Conservation (phyloP, 208 protist genomes). For the Tritrichomonas foetus region DNA sequence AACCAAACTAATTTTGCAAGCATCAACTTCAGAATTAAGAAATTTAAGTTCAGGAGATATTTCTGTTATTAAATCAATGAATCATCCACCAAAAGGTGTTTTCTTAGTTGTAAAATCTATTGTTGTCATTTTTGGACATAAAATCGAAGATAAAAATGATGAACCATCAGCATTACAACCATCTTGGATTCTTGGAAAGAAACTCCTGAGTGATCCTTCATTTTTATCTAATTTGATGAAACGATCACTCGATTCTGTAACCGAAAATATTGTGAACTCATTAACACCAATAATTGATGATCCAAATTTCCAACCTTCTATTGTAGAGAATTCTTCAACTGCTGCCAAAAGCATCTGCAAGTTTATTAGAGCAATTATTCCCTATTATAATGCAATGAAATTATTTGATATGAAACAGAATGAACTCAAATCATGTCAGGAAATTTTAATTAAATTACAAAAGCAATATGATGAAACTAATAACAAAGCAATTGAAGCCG, state of each 20-base stretch:
- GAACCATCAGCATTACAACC: background rate
- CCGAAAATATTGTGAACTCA: background rate
- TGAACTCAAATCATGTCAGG: background rate
- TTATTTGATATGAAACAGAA: background rate
- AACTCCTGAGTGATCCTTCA: background rate
- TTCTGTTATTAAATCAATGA: background rate
- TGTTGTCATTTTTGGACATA: background rate
- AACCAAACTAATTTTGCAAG: background rate
- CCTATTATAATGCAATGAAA: background rate
- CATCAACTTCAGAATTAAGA: background rate
- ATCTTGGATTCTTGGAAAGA: background rate
- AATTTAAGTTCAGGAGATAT: background rate
- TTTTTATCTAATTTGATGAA: background rate
- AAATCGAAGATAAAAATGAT: background rate
- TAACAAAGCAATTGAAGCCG: background rate
- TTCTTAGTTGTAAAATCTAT: background rate
- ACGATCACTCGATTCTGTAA: background rate
- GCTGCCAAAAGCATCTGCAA: background rate
- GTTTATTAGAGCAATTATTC: background rate
- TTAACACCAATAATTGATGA: background rate
- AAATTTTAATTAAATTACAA: background rate
- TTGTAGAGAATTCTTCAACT: background rate
- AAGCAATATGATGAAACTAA: background rate
- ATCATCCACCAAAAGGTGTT: background rate
- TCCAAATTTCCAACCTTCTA: slow-evolving; percentile 10